Percentiles rank a stretch among this genome's conserved stretches.
phyloP scores from a whole-genome alignment of 768 basidiomycete species.

The Mycena maculata region DNA sequence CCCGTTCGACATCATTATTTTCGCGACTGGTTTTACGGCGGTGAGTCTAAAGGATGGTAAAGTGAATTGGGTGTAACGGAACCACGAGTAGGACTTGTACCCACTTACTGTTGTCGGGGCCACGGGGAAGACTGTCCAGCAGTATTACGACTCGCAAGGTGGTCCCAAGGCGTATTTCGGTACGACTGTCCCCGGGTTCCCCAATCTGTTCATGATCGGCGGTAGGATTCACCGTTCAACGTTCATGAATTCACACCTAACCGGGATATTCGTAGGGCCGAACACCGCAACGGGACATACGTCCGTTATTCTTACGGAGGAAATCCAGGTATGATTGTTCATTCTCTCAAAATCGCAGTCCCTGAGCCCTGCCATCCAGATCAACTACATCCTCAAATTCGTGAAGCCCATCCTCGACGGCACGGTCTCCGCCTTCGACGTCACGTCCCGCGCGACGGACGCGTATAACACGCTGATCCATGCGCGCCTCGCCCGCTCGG shows the following conservation, averaged over 20 bases:
- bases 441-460: constrained; percentile 58
- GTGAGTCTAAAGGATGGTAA: constrained; percentile 45
- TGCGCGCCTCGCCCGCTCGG: constrained; percentile 56
- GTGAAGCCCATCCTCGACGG: constrained; percentile 64
- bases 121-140: constrained; percentile 52
- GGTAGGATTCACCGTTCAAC: constrained; percentile 47
- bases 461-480: constrained; percentile 66
- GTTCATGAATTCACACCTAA: neutral
- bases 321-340: constrained; percentile 59
- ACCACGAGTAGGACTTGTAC: constrained; percentile 45
- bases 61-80: neutral
- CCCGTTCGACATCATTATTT: constrained; percentile 67
- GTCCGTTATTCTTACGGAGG: constrained; percentile 66
- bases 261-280: constrained; percentile 52
- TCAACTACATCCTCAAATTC: constrained; percentile 60
- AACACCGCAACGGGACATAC: constrained; percentile 70
- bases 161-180: constrained; percentile 67
- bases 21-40: constrained; percentile 64
- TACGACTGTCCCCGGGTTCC: constrained; percentile 65
- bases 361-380: constrained; percentile 47
- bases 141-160: constrained; percentile 60
- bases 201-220: constrained; percentile 61
- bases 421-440: constrained; percentile 60
- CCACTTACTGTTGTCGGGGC: constrained; percentile 56
- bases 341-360: constrained; percentile 7